Percentiles rank a stretch among this genome's conserved stretches.
Conservation (phyloP, 1,139 yeast species). For the Taphrina flavorubra region DNA sequence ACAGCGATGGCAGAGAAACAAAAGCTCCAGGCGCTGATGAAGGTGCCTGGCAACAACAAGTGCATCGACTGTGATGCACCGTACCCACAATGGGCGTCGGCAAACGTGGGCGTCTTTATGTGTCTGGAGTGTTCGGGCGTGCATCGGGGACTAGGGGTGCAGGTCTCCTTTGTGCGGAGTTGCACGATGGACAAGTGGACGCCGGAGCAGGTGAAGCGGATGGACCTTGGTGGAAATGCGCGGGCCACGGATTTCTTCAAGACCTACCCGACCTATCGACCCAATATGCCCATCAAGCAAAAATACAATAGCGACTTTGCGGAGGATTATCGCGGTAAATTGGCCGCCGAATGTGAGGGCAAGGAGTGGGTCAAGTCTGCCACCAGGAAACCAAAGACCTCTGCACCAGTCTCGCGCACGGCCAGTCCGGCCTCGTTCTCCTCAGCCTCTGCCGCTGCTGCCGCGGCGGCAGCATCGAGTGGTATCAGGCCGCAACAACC, state of each 20-base stretch:
- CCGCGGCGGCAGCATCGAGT: too few species aligned
- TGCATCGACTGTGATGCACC: conserved; percentile 94
- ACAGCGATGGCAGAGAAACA: conserved; percentile 33
- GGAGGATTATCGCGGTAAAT: conserved; percentile 85
- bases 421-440: conserved; percentile 32
- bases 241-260: conserved; percentile 79
- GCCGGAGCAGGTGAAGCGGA: conserved; percentile 80
- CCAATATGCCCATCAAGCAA: conserved; percentile 52
- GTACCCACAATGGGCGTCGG: conserved; percentile 82
- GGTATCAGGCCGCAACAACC: conserved; percentile 27
- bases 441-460: conserved; percentile 23
- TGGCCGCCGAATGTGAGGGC: conserved; percentile 77
- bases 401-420: conserved; percentile 20
- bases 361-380: conserved; percentile 70
- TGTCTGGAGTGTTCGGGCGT: conserved; percentile 44
- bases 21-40: conserved; percentile 46
- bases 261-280: conserved; percentile 56
- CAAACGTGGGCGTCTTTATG: conserved; percentile 62
- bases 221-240: conserved; percentile 91
- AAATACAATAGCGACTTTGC: conserved; percentile 91
- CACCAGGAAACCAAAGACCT: conserved; percentile 50
- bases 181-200: conserved; percentile 94
- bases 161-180: conserved; percentile 91
- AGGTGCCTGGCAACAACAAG: conserved; percentile 49
- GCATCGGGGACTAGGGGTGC: conserved; percentile 79